Evolutionary conservation across 2,329 filamentous ascomycete genomes (phyloP), one percentile per base, ranked within the genome.

Genomic region (Pseudophaeomoniella oleicola): DNA sequence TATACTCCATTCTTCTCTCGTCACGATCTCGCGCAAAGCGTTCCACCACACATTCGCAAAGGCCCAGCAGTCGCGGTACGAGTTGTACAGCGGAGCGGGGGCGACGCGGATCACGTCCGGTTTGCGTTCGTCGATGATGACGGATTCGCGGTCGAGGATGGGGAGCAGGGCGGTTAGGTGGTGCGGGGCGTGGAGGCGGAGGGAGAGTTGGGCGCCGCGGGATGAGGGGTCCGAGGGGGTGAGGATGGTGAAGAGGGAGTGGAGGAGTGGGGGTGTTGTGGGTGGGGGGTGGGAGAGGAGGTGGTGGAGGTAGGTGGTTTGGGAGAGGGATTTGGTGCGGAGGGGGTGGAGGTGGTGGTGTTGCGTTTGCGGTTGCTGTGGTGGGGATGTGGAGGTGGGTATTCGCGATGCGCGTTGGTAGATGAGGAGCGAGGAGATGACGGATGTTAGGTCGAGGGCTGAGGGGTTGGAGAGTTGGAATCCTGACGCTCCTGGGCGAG

Each of bases 401-500:
- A 27, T 27, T 27, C n/a, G 9, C n/a, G 61, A 68, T 0, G 84
- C 83, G 52, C 75, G 68, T 44, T 69, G 69, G 54, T 90, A 90
- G 16, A 93, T 68, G 16, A 76, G 75, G 4, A 94, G 62, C 1
- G 80, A 78, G 0, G 76, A 83, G 6, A 74, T 64, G 2, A 93
- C 67, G n/a, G 77, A 73, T 11, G 80, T 81, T 32, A 87, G 69
- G 49, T 92, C 84, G 4, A 90, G 64, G 9, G 78, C 81, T 0
- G 75, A 83, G 2, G 81, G 84, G 54, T 94, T 94, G 35, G 78
- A 84, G n/a, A 88, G 56, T 56, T 93, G 84, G 58, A 75, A 94
- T 3, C 86, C 86, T 19, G 69, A 75, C 0, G 86, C 87, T 29
- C 87, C 86, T 2, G 72, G 62, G 5, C 82, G 81, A 3, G 86